Percentiles rank a stretch among this genome's conserved stretches.
Conservation (phyloP, 768 basidiomycete genomes). For the Clitopilus passeckerianus region DNA sequence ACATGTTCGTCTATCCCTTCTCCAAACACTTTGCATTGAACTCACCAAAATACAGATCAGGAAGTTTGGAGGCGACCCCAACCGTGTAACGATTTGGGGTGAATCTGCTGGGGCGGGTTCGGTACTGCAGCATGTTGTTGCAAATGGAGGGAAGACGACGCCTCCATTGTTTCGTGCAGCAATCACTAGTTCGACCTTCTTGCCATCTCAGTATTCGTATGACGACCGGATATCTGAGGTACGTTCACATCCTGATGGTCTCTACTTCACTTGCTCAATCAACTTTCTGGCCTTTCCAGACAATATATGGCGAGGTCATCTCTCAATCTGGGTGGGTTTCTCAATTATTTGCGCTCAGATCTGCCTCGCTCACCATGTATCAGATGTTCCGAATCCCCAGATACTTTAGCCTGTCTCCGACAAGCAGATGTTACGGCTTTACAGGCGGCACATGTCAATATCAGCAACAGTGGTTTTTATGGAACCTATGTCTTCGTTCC, state of each 20-base stretch:
- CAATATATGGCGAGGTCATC: slow-evolving; percentile 26
- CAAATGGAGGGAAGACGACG: slow-evolving; percentile 36
- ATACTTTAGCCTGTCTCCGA: slow-evolving; percentile 37
- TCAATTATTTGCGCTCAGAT: too few relatives aligned
- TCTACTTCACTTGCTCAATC: too few relatives aligned
- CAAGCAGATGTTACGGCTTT: slow-evolving; percentile 23
- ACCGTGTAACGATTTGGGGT: slow-evolving; percentile 47
- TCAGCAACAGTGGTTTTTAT: slow-evolving; percentile 27
- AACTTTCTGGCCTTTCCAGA: slow-evolving; percentile 20
- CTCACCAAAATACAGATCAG: slow-evolving; percentile 26
- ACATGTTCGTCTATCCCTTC: slow-evolving; percentile 22
- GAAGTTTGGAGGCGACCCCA: slow-evolving; percentile 55
- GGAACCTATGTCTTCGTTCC: slow-evolving; percentile 35
- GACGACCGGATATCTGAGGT: slow-evolving; percentile 36
- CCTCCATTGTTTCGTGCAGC: slow-evolving; percentile 40
- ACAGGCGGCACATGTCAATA: slow-evolving; percentile 23
- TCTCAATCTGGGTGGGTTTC: slow-evolving; percentile 25
- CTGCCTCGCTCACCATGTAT: too few relatives aligned
- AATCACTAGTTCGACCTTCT: slow-evolving; percentile 39
- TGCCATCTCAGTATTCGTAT: slow-evolving; percentile 42
- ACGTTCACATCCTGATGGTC: slow-evolving; percentile 1
- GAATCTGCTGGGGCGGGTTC: slow-evolving; percentile 52
- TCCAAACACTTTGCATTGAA: neutral
- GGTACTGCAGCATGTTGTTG: slow-evolving; percentile 43
- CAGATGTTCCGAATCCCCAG: slow-evolving; percentile 28